Evolutionary conservation across 2,329 filamentous ascomycete species (phyloP), one percentile per base, ranked within the genome.

Genomic region (Decorospora gaudefroyi): DNA sequence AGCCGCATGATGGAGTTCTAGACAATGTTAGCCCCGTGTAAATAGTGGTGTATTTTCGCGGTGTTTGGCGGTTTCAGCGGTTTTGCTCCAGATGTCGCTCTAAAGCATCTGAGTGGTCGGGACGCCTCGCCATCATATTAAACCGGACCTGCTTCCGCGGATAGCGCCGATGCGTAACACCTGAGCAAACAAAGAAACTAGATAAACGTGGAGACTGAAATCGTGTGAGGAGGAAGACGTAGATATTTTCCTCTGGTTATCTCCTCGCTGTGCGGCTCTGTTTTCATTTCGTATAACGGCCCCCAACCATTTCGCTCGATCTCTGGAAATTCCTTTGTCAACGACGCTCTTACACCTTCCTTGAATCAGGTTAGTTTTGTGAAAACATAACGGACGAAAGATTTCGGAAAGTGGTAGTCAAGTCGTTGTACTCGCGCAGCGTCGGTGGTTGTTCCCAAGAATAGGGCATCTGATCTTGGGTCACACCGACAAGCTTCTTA

Each of bases 1-100:
- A 51, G 46, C 36, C 60, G 46, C 47, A 55, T 64, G 59, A 64
- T 55, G 46, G 18, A 17, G 29, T 39, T 46, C 39, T 34, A 49
- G 46, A 50, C 40, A 51, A 31, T 36, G 31, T 19, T 31, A 25
- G 35, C 37, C 40, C 38, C 42, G 44, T 55, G 46, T 22, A 35
- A 45, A 47, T 53, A 51, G 44, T 15, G 26, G 40, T 27, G 22
- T 48, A 49, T 46, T 19, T 28, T 42, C 27, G 16, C n/a, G 33
- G 32, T 30, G 36, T 40, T 39, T 27, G 34, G 42, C 28, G 19
- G 35, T 52, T 50, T 48, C 26, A 42, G 36, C 18, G 30, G 19
- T 30, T 25, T 21, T 42, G 27, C 31, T 29, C 28, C 19, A 28
- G 23, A 42, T 17, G n/a, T 21, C 38, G 28, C 6, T 38, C 18